A percentile compares a stretch with the other conserved stretches of the same genome.
Evolutionary conservation across 164 flowering plant genomes (phyloP).

Genomic region (Piper betle): DNA sequence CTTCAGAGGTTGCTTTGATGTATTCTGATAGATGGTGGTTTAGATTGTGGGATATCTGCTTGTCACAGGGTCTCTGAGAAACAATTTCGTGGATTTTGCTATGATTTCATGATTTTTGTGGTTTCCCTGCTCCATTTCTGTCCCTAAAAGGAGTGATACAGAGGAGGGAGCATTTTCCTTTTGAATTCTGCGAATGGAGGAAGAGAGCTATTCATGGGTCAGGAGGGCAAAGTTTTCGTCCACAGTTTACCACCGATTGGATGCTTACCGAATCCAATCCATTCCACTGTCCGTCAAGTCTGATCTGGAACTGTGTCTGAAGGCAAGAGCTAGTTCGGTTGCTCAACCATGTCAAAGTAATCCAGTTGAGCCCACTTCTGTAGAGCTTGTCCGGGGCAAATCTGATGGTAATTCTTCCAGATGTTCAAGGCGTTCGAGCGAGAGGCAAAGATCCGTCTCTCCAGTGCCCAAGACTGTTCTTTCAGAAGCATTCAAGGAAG

Average conservation of each 20-base stretch:
- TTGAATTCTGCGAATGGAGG: slow-evolving; percentile 15
- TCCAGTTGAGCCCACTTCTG: neutral
- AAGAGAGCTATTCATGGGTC: slow-evolving; percentile 50
- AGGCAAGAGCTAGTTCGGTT: slow-evolving; percentile 17
- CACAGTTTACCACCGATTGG: slow-evolving; percentile 53
- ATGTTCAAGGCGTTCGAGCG: slow-evolving; percentile 4
- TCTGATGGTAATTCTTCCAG: neutral
- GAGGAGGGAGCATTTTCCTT: no score
- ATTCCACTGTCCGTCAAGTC: slow-evolving; percentile 19
- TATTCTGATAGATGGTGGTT: no score
- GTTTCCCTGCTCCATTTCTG: no score
- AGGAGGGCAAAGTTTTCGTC: slow-evolving; percentile 74
- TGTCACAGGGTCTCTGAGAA: no score
- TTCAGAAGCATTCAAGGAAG: slow-evolving; percentile 66
- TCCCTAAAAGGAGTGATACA: no score
- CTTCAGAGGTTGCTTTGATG: no score
- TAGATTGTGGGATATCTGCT: no score
- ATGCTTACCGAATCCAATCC: slow-evolving; percentile 19
- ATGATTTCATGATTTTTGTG: no score
- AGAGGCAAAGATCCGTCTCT: slow-evolving; percentile 48
- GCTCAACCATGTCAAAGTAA: slow-evolving; percentile 2
- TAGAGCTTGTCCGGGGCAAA: neutral
- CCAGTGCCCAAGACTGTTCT: slow-evolving; percentile 39
- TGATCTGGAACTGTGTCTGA: slow-evolving; percentile 20
- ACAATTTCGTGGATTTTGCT: no score